Percentiles rank a stretch among this genome's conserved stretches.
Conservation (phyloP, 176 grass and related monocot species). For the Olyra latifolia region DNA sequence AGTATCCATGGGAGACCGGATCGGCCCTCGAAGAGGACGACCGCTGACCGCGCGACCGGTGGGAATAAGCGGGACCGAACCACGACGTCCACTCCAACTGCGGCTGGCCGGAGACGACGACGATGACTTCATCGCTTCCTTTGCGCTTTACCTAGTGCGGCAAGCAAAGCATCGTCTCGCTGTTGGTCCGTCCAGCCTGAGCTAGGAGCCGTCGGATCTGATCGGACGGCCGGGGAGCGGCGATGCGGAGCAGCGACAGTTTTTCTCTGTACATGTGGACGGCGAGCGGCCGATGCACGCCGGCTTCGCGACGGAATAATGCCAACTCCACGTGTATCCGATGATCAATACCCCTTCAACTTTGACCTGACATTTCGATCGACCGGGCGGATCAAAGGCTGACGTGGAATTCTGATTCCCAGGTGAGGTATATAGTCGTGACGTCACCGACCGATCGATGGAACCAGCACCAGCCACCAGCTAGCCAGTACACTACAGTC, state of each 20-base stretch:
- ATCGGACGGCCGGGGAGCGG: background rate
- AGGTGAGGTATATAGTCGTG: background rate
- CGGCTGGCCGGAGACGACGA: background rate
- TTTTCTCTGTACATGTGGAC: background rate
- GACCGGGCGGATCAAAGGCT: background rate
- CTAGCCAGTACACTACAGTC: no score
- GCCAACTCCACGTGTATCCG: background rate
- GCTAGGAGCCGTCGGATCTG: background rate
- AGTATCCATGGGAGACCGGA: no score
- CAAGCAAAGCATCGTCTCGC: background rate
- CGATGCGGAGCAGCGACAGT: background rate
- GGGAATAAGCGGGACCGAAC: slow-evolving; percentile 27
- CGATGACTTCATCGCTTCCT: background rate
- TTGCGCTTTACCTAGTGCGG: background rate
- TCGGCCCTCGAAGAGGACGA: no score
- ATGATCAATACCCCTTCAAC: background rate
- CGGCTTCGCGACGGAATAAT: background rate
- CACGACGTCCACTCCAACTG: background rate
- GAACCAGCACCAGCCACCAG: background rate
- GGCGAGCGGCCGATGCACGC: background rate
- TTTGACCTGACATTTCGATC: background rate
- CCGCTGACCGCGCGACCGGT: slow-evolving; percentile 9
- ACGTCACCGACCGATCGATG: background rate
- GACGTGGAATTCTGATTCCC: background rate
- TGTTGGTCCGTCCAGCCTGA: background rate